Evolutionary conservation across 495 filamentous ascomycete species (phyloP).

Genomic region (Penicillium macrosclerotiorum): DNA sequence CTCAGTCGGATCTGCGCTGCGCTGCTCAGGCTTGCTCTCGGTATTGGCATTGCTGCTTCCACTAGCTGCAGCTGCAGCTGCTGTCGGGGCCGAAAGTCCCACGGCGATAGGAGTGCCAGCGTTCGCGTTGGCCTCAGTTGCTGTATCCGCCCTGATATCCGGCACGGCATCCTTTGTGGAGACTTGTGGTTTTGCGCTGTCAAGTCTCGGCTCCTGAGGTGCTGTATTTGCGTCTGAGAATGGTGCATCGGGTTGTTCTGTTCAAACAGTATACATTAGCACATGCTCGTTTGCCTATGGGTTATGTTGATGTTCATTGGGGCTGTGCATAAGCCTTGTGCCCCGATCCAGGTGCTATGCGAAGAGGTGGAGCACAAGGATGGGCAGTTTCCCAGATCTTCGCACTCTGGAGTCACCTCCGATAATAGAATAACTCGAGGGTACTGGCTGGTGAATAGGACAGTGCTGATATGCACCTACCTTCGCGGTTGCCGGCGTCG

Average conservation of each 20-base stretch:
- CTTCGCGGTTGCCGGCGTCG: constrained; percentile 43
- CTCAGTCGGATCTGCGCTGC: constrained; percentile 3
- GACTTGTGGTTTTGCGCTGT: constrained; percentile 10
- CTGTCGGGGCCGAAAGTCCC: neutral
- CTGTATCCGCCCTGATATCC: neutral
- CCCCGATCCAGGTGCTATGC: neutral
- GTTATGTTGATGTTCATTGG: neutral
- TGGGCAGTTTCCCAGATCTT: no score
- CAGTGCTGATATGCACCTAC: constrained; percentile 20
- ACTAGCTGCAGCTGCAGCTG: neutral
- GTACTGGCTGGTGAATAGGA: neutral
- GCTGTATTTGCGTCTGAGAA: constrained; percentile 24
- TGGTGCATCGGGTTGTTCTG: constrained; percentile 38
- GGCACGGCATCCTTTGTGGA: neutral
- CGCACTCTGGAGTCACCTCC: neutral
- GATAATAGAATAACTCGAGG: no score
- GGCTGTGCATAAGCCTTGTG: neutral
- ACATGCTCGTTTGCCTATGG: neutral
- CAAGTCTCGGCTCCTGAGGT: constrained; percentile 12
- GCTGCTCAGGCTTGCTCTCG: constrained; percentile 10
- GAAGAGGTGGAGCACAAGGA: neutral
- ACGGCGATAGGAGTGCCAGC: neutral
- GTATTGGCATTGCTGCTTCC: neutral
- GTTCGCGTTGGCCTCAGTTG: neutral
- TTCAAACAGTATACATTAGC: neutral